Conservation (phyloP, 768 basidiomycete species). For the Agrocybe chaxingu region DNA sequence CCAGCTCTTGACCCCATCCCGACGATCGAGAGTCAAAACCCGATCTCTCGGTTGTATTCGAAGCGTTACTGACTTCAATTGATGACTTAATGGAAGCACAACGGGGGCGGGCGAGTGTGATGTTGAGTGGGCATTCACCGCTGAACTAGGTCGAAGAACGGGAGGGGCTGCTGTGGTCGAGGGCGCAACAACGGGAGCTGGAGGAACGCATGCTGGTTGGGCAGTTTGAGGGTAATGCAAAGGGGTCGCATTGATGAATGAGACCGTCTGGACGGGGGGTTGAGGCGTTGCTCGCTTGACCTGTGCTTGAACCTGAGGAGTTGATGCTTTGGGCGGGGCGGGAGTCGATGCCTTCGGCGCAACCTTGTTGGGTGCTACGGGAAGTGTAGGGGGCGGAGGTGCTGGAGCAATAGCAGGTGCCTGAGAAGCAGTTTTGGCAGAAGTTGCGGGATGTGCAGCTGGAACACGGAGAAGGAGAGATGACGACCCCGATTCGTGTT, state of each 20-base stretch:
- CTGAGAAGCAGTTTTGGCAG: conserved; percentile 19
- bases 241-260: conserved; percentile 31
- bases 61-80: conserved; percentile 51
- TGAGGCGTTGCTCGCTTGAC: conserved; percentile 32
- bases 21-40: conserved; percentile 54
- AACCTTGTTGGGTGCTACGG: conserved; percentile 17
- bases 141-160: conserved; percentile 17
- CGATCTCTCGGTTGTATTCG: conserved; percentile 59
- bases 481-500: conserved; percentile 16
- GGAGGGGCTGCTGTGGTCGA: conserved; percentile 21
- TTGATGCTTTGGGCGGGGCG: conserved; percentile 21
- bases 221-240: conserved; percentile 56
- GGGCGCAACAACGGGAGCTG: conserved; percentile 19
- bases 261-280: conserved; percentile 25
- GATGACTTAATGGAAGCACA: conserved; percentile 35
- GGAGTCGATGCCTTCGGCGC: conserved; percentile 13
- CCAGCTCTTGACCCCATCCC: conserved; percentile 76
- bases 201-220: conserved; percentile 49
- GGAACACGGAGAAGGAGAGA: conserved; percentile 38
- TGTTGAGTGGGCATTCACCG: conserved; percentile 24
- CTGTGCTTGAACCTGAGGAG: conserved; percentile 20
- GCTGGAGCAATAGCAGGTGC: conserved; percentile 20
- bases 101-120: conserved; percentile 38
- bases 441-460: conserved; percentile 16
- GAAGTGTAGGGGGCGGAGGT: conserved; percentile 18